Evolutionary conservation across 345 rosid species (phyloP), one percentile per base, ranked within the genome.

Genomic region (Murraya koenigii): DNA sequence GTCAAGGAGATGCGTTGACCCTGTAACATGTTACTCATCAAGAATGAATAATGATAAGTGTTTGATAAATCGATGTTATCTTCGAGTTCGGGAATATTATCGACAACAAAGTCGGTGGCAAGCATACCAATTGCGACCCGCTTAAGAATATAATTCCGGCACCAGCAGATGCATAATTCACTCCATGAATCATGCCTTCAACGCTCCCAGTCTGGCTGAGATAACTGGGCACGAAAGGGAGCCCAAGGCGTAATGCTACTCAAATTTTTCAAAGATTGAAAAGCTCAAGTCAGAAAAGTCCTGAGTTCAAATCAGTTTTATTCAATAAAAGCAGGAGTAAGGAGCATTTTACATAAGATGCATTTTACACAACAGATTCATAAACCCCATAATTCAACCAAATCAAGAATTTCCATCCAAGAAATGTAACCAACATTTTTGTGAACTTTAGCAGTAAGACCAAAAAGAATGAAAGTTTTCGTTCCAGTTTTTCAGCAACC

Each of bases 141-240:
- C 94, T 95, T 8, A 92, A 84, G 82, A 89, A 92, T 75, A 95
- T 93, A 75, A 95, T 87, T 66, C 97, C 97, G 52, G 97, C 97
- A 55, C 88, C 95, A 22, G 98, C 97, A 55, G 95, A 93, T 56
- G 98, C 97, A 69, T 88, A 93, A 77, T 93, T 95, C 41, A 93
- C 93, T 63, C 97, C 98, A 58, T 82, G 92, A 80, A 89, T 84
- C 95, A 93, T 89, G 54, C 82, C 88, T 64, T 86, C 85, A 58
- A 87, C 80, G 69, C 75, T 72, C 71, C 94, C 97, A 47, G n/a
- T 72, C 69, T 89, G 96, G 33, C 97, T 93, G 58, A 95, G 97
- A 85, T 95, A 95, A 84, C 91, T 92, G 22, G 98, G 97, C 55
- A 90, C 91, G 33, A 91, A 88, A 1, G 98, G 98, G 61, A 95